Evolutionary conservation across 2,329 filamentous ascomycete species (phyloP).

Genomic region (Botryosphaeria dothidea): DNA sequence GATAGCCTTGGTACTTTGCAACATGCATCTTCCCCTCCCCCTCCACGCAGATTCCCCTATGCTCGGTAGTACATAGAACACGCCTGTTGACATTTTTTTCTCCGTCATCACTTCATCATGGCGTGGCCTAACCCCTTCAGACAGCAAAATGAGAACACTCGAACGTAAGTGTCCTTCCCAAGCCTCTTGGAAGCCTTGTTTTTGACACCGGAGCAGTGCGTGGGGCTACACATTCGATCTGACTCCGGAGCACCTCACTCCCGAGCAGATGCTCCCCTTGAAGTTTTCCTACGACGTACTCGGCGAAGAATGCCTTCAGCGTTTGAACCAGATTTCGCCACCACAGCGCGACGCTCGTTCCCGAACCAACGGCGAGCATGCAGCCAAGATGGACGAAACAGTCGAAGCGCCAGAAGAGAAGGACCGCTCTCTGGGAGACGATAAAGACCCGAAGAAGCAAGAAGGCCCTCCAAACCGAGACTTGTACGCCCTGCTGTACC

Average conservation of each 20-base stretch:
- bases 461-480: conserved; percentile 51
- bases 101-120: conserved; percentile 31
- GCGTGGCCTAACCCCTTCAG: conserved; percentile 46
- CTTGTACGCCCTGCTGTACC: conserved; percentile 62
- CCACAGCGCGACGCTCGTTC: conserved; percentile 40
- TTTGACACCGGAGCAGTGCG: conserved; percentile 32
- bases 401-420: conserved; percentile 22
- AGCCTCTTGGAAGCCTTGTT: not conserved
- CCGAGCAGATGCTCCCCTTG: conserved; percentile 60
- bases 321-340: conserved; percentile 63
- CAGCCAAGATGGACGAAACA: conserved; percentile 28
- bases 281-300: conserved; percentile 69
- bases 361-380: conserved; percentile 38
- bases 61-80: not conserved
- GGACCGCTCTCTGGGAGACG: conserved; percentile 16
- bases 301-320: conserved; percentile 65
- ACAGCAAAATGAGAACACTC: conserved; percentile 44
- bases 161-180: conserved; percentile 33
- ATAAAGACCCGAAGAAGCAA: conserved; percentile 7
- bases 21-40: not conserved
- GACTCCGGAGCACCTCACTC: conserved; percentile 63
- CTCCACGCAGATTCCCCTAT: not conserved
- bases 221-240: conserved; percentile 73
- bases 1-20: not conserved
- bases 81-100: not conserved